Conservation (phyloP, 129 eudicot genomes). For the Oenanthe sinensis region DNA sequence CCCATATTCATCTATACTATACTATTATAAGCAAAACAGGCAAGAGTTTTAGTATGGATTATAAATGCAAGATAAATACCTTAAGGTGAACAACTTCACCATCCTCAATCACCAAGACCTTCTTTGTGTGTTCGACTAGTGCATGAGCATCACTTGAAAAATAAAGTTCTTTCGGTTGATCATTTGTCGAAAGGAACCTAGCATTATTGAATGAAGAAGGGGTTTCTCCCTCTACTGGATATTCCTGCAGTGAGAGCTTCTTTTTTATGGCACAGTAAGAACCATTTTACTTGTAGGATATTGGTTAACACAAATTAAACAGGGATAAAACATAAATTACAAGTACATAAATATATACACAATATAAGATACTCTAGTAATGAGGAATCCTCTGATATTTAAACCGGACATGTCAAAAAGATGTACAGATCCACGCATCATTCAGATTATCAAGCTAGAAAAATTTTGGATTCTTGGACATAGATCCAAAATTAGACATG, state of each 20-base stretch:
- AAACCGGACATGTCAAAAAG: not conserved
- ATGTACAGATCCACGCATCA: not conserved
- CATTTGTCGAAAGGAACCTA: constrained; percentile 58
- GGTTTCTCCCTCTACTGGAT: constrained; percentile 33
- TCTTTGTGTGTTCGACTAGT: constrained; percentile 90
- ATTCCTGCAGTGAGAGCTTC: constrained; percentile 37
- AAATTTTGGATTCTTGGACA: not conserved
- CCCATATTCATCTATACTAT: not conserved
- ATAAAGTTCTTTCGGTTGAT: constrained; percentile 80
- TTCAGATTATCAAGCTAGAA: not conserved
- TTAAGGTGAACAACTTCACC: constrained; percentile 82
- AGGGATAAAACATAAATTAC: not conserved
- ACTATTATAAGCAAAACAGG: too few relatives aligned
- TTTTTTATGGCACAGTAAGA: not conserved
- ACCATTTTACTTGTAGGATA: not conserved
- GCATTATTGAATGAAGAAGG: constrained; percentile 56
- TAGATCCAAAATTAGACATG: not conserved
- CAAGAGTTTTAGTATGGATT: not conserved
- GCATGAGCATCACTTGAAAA: constrained; percentile 94
- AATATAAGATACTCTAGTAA: not conserved
- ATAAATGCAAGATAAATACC: constrained; percentile 33
- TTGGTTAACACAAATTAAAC: not conserved
- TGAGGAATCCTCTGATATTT: not conserved
- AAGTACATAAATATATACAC: not conserved
- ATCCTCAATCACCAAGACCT: constrained; percentile 88